These are phyloP conservation scores for Claviceps monticola DNA, from an alignment of 2,329 filamentous ascomycete genomes.

Conservation along the genomic window DNA sequence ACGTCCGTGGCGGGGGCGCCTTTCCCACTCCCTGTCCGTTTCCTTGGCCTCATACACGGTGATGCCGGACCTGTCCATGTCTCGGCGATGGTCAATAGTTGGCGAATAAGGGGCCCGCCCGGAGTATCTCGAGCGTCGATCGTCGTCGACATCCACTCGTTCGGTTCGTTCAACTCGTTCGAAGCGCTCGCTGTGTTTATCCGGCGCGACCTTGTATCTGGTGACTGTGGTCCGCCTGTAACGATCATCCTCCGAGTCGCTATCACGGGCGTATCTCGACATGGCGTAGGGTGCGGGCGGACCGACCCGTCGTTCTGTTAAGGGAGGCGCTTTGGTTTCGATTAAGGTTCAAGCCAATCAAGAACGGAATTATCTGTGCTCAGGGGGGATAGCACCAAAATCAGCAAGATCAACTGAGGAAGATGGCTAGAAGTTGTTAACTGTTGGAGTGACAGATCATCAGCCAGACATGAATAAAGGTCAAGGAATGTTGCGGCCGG, in stretches of 20 bases:
- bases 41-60: conserved; percentile 22
- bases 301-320: conserved; percentile 5
- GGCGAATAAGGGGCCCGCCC: conserved; percentile 26
- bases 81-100: conserved; percentile 23
- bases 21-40: conserved; percentile 30
- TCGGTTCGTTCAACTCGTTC: conserved; percentile 25
- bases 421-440: neutral
- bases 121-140: conserved; percentile 30
- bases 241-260: conserved; percentile 29
- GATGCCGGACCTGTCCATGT: conserved; percentile 17
- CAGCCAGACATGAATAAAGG: neutral
- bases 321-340: conserved; percentile 3
- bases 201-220: conserved; percentile 36
- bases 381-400: neutral
- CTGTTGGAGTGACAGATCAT: neutral
- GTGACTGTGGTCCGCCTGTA: conserved; percentile 35
- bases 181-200: conserved; percentile 25
- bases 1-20: conserved; percentile 24
- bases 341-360: conserved; percentile 2
- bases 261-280: conserved; percentile 22
- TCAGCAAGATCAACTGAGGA: neutral
- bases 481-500: neutral
- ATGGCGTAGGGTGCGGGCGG: conserved; percentile 13
- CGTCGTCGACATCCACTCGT: conserved; percentile 30
- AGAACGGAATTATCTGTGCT: neutral